Conservation (phyloP, 2,329 filamentous ascomycete genomes). For the Epichloe hybrida region DNA sequence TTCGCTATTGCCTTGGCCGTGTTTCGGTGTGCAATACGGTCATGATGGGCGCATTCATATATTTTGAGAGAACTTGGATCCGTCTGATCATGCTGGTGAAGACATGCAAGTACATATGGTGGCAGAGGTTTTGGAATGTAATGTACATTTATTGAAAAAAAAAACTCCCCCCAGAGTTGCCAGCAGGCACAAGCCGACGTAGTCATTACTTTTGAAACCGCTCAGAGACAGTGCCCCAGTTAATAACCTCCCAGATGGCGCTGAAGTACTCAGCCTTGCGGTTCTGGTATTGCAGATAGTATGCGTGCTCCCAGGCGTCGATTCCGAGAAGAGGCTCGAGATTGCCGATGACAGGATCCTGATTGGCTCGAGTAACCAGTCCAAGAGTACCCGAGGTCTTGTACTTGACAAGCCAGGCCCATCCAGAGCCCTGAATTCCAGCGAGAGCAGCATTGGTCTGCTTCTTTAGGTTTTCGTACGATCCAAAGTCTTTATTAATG, state of each 20-base stretch:
- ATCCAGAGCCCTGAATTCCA: conserved; percentile 73
- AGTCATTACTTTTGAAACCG: conserved; percentile 45
- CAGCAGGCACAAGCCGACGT: neutral
- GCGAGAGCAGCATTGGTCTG: conserved; percentile 56
- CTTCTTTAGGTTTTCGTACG: conserved; percentile 48
- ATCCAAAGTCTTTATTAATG: conserved; percentile 55
- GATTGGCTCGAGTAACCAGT: conserved; percentile 66
- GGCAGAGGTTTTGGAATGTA: conserved; percentile 3
- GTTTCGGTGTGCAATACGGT: no score
- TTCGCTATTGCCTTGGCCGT: no score
- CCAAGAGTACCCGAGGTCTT: conserved; percentile 46
- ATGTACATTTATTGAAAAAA: neutral
- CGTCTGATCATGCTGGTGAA: no score
- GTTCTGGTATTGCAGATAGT: conserved; percentile 94
- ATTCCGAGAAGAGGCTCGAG: conserved; percentile 74
- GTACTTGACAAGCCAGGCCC: conserved; percentile 79
- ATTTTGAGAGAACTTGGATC: no score
- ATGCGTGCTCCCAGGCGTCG: conserved; percentile 93
- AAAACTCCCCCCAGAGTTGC: no score
- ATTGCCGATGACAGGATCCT: conserved; percentile 77
- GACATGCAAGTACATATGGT: no score
- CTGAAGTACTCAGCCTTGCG: conserved; percentile 92
- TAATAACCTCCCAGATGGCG: conserved; percentile 87
- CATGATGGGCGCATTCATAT: no score
- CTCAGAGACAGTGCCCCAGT: conserved; percentile 84